Base-by-base conservation (phyloP, 129 eudicot species). In the Lactuca sativa region DNA sequence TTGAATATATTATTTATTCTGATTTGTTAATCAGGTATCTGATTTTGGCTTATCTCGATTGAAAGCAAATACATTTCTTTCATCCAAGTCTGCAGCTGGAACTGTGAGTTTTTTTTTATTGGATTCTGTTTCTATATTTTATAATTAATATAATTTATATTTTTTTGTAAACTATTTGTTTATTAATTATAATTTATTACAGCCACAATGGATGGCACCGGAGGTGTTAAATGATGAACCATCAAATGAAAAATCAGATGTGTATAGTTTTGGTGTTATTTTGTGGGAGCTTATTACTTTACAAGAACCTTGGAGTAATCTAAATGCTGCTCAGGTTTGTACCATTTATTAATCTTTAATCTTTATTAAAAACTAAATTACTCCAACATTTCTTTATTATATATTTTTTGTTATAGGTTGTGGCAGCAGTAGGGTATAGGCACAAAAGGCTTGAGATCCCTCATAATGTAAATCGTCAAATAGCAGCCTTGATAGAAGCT, bases 161-260 rank as follows among this genome's bases (percentile, higher is more conserved):
- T 3, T 68, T 34, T n/a, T 34, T 10, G 52, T 34, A 61, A 40
- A 54, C 38, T 56, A 16, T 55, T 15, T 58, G 31, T 15, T 58
- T 53, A 58, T 6, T 71, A 59, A 51, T 51, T 25, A 53, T 48
- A 3, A 5, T 0, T 52, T 62, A 30, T 69, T 59, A 34, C 79
- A 92, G 98, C 95, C 98, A 44, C 96, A 89, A 75, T 92, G 98
- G 98, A 92, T 92, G 98, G 96, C 98, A 60, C 98, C 98, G 7
- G 98, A 92, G 85, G 98, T 92, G 71, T 85, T 92, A 38, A 87
- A 90, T 36, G 90, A 84, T 81, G 98, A 92, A 44, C 96, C 83
- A 67, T 89, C 98, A 67, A 78, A 92, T 80, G 98, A 92, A 73
- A 92, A 92, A 70, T 86, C 98, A 9, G 98, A 92, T 77, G 86